A percentile compares a stretch with the other conserved stretches of the same genome.
These are phyloP conservation scores for Brasilioporus rufonigricans DNA, from an alignment of 768 basidiomycete species.

Conservation along the genomic window DNA sequence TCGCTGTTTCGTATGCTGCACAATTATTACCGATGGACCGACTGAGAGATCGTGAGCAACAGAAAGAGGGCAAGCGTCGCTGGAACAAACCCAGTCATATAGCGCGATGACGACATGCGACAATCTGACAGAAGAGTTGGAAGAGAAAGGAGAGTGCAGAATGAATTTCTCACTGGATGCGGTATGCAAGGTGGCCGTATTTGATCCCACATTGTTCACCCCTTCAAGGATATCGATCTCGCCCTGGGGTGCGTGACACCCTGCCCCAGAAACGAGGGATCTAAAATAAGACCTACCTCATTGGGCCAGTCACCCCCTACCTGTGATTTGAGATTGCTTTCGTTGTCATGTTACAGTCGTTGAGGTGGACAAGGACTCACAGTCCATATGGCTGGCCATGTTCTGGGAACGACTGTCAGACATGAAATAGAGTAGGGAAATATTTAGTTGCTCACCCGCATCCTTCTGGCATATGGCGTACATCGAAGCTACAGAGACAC, in stretches of 20 bases:
- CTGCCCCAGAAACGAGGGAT: not conserved
- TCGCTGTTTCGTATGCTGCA: constrained; percentile 21
- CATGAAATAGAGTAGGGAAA: not conserved
- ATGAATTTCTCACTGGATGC: constrained; percentile 16
- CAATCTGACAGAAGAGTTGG: constrained; percentile 17
- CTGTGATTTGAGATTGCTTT: not conserved
- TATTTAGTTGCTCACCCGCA: constrained; percentile 22
- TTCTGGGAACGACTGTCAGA: constrained; percentile 7
- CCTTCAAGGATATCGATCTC: constrained; percentile 53
- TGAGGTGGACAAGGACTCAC: constrained; percentile 1
- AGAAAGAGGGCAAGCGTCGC: not conserved
- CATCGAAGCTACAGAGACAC: constrained; percentile 23
- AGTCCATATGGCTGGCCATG: constrained; percentile 28
- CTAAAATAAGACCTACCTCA: not conserved
- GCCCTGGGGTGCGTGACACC: constrained; percentile 12
- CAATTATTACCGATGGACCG: constrained; percentile 13
- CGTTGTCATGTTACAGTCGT: not conserved
- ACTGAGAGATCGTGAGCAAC: constrained; percentile 9
- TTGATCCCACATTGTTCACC: constrained; percentile 39
- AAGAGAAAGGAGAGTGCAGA: not conserved
- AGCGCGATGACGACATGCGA: constrained; percentile 13
- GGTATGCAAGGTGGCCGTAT: constrained; percentile 33
- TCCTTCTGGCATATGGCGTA: constrained; percentile 32
- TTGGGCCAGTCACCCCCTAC: constrained; percentile 21
- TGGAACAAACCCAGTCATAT: constrained; percentile 20